phyloP scores from a whole-genome alignment of 352 stramenopile species.

The Salisapilia sapeloensis region DNA sequence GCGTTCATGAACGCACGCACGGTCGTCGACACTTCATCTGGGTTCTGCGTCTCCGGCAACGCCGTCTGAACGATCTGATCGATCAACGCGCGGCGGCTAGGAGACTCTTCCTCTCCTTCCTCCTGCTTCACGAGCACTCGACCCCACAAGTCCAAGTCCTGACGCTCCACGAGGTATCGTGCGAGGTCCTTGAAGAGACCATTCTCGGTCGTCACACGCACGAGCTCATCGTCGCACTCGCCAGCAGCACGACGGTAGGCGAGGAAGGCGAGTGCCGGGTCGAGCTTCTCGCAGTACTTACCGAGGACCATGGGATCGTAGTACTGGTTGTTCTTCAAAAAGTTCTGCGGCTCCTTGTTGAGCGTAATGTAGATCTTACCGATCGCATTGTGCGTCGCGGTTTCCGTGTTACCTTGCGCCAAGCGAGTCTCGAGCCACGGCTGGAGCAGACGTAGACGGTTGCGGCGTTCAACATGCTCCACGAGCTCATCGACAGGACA shows the following conservation, averaged over 20 bases:
- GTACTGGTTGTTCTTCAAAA: conserved; percentile 99
- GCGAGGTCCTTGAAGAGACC: conserved; percentile 98
- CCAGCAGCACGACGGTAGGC: conserved; percentile 98
- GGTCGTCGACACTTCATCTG: conserved; percentile 98
- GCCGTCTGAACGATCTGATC: conserved; percentile 99
- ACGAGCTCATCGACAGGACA: conserved; percentile 96
- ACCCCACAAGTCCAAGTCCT: conserved; percentile 97
- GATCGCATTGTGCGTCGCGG: conserved; percentile 98
- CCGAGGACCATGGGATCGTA: conserved; percentile 98
- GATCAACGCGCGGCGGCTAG: conserved; percentile 92
- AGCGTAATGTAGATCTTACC: conserved; percentile 99
- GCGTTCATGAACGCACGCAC: conserved; percentile 99
- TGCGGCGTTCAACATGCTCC: conserved; percentile 97
- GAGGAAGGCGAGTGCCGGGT: conserved; percentile 98
- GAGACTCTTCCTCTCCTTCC: conserved; percentile 83
- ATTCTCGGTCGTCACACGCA: conserved; percentile 97
- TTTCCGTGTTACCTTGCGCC: conserved; percentile 97
- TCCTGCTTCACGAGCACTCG: conserved; percentile 89
- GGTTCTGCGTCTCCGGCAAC: conserved; percentile 96
- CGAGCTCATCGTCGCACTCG: conserved; percentile 98
- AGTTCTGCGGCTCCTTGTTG: conserved; percentile 98
- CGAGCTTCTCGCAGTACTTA: conserved; percentile 99
- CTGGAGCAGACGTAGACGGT: conserved; percentile 97
- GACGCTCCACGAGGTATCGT: conserved; percentile 97
- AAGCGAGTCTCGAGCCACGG: conserved; percentile 98